Evolutionary conservation across 805 yeast species (phyloP), one percentile per base, ranked within the genome.

Genomic region (Millerozyma acaciae): DNA sequence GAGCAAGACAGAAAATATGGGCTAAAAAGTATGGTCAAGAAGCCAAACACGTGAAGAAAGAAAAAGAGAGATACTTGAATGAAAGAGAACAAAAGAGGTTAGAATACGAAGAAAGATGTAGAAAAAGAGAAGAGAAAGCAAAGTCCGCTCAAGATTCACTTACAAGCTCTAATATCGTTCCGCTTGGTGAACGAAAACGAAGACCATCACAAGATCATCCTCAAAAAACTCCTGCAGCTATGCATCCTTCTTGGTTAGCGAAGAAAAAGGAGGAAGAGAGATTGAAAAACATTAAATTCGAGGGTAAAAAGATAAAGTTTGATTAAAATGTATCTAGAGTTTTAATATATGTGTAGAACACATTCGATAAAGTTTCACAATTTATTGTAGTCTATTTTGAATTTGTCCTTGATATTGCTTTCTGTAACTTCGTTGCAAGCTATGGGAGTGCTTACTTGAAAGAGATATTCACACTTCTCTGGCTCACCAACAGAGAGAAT

Each of bases 181-280:
- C 70, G 16, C 48, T 68, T 26, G 72, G 72, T 22, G 57, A 44
- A 20, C 55, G 69, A 38, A 48, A 47, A 20, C 44, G 34, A 22
- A 34, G 28, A n/a, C 10, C n/a, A n/a, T n/a, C n/a, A n/a, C n/a
- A n/a, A n/a, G n/a, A n/a, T n/a, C n/a, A n/a, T n/a, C 9, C 37
- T 1, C 29, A 39, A 9, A 37, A 37, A 4, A 62, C 68, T 5
- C 42, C 32, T 7, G 37, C 39, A 23, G 39, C 33, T 14, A 36
- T 84, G 43, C 99, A 93, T 74, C 99, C 99, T n/a, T 93, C 98
- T 2, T 93, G 99, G 99, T 80, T 76, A 47, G 98, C 98, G 15
- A 85, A 84, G 65, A 78, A 75, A 63, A 60, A 73, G 42, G 84
- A 79, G 17, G 83, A 84, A 50, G 84, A 82, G 45, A 75, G 76